A percentile compares a stretch with the other conserved stretches of the same genome.
phyloP scores from a whole-genome alignment of 495 filamentous ascomycete species.

The Darksidea phi region DNA sequence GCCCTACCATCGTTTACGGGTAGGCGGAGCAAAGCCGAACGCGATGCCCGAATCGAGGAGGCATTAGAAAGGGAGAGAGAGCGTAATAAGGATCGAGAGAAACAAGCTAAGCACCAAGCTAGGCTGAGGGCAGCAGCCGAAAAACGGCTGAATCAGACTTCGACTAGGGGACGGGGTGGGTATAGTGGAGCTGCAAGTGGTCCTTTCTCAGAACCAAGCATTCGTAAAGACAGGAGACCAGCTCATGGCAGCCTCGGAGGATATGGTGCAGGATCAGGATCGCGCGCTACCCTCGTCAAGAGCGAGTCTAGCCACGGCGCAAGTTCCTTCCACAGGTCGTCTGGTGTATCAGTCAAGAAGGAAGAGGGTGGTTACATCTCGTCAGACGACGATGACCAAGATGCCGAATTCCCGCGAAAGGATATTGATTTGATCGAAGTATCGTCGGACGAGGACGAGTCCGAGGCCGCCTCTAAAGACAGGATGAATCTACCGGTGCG shows the following conservation, averaged over 20 bases:
- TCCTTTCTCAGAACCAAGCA: slow-evolving; percentile 39
- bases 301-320: background rate
- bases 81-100: slow-evolving; percentile 18
- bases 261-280: slow-evolving; percentile 7
- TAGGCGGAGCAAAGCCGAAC: slow-evolving; percentile 37
- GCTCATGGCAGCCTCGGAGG: background rate
- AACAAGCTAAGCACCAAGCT: too few relatives aligned
- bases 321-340: slow-evolving; percentile 1
- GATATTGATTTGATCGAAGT: slow-evolving; percentile 42
- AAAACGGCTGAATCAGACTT: slow-evolving; percentile 17
- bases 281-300: slow-evolving; percentile 1
- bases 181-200: slow-evolving; percentile 29
- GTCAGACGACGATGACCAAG: slow-evolving; percentile 36
- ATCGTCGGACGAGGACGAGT: slow-evolving; percentile 39
- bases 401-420: slow-evolving; percentile 27
- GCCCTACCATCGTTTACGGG: slow-evolving; percentile 23
- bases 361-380: slow-evolving; percentile 43
- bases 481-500: slow-evolving; percentile 48
- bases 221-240: slow-evolving; percentile 13
- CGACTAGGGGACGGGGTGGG: slow-evolving; percentile 23
- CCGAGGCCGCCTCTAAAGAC: slow-evolving; percentile 10
- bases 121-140: too few relatives aligned
- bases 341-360: slow-evolving; percentile 15
- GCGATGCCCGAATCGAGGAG: slow-evolving; percentile 29
- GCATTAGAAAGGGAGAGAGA: slow-evolving; percentile 28